phyloP scores from a whole-genome alignment of 495 filamentous ascomycete species.

The Talaromyces trachyspermus region DNA sequence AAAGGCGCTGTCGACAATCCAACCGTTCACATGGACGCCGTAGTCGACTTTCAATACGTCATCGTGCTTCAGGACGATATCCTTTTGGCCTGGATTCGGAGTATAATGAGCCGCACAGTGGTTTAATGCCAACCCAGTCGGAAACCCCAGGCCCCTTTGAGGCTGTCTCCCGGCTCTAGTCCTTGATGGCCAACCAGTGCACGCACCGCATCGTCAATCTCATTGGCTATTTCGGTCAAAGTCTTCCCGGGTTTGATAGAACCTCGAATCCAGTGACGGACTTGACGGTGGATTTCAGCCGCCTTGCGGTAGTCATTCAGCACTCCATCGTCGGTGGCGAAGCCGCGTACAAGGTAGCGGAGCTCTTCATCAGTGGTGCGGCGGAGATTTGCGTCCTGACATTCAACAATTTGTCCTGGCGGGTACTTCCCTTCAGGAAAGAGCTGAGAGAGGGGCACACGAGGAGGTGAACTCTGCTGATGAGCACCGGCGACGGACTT shows the following conservation, averaged over 20 bases:
- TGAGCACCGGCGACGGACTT: constrained; percentile 17
- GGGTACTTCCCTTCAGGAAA: constrained; percentile 47
- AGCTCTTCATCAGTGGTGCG: constrained; percentile 54
- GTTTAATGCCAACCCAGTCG: constrained; percentile 53
- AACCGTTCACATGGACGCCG: constrained; percentile 57
- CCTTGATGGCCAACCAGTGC: constrained; percentile 50
- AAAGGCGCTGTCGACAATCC: constrained; percentile 60
- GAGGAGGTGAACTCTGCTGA: constrained; percentile 49
- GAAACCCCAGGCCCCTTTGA: constrained; percentile 58
- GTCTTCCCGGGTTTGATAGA: constrained; percentile 49
- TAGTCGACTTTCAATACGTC: constrained; percentile 67
- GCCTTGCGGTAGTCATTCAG: constrained; percentile 53
- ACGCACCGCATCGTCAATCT: constrained; percentile 55
- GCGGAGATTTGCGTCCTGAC: constrained; percentile 40
- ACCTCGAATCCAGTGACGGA: constrained; percentile 50
- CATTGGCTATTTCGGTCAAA: constrained; percentile 51
- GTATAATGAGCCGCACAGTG: constrained; percentile 57
- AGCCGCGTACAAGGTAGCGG: constrained; percentile 39
- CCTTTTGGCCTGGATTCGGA: constrained; percentile 55
- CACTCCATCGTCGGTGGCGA: constrained; percentile 47
- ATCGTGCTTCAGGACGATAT: constrained; percentile 42
- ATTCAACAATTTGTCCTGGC: constrained; percentile 40
- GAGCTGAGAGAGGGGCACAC: constrained; percentile 42
- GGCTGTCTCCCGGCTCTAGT: constrained; percentile 48
- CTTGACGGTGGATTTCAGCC: constrained; percentile 55